Evolutionary conservation across 768 basidiomycete species (phyloP).

Genomic region (Phallus indusiatus): DNA sequence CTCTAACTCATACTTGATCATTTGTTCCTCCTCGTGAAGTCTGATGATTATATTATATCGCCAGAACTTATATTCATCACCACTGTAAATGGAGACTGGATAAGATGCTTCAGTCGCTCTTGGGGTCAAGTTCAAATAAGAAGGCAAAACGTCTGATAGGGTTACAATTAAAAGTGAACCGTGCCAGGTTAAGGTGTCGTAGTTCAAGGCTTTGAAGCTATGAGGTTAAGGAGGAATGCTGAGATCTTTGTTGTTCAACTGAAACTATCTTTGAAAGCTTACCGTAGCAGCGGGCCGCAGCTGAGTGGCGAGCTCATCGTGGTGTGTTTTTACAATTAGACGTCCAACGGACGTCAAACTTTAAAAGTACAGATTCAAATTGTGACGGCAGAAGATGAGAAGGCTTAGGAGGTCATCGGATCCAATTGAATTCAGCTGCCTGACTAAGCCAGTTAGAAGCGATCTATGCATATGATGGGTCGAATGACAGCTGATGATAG

Average conservation of each 20-base stretch:
- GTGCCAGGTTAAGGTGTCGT: conserved; percentile 6
- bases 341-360: no score
- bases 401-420: neutral
- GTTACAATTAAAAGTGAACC: conserved; percentile 10
- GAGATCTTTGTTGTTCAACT: neutral
- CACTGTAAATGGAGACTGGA: conserved; percentile 1
- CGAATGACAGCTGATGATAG: neutral
- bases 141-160: neutral
- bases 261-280: neutral
- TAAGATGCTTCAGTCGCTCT: neutral
- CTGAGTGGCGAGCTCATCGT: neutral
- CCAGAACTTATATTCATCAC: conserved; percentile 8
- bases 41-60: conserved; percentile 6
- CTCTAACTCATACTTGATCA: conserved; percentile 8
- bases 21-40: conserved; percentile 1
- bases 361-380: no score
- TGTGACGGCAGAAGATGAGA: no score
- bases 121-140: neutral
- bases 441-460: neutral
- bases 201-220: conserved; percentile 12
- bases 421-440: neutral
- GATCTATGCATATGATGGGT: neutral
- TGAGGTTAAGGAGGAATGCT: neutral
- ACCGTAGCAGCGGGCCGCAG: conserved; percentile 7
- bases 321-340: neutral